Evolutionary conservation across 441 rosid genomes (phyloP), one percentile per base, ranked within the genome.

Genomic region (Manihot esculenta): DNA sequence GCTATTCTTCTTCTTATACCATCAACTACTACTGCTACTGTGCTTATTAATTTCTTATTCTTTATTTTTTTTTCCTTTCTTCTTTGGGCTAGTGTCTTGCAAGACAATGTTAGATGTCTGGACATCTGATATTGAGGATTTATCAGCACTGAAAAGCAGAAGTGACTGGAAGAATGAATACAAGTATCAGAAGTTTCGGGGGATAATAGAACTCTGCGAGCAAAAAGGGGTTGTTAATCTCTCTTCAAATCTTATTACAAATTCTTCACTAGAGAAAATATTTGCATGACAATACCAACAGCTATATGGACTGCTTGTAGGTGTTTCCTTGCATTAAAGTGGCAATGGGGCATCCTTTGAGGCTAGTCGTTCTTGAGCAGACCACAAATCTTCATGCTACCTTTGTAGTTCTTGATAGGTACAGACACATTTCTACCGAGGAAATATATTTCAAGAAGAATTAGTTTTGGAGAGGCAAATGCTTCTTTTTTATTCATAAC

Each of bases 401-500:
- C 58, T 77, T 79, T 3, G 86, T 78, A 5, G 79, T 83, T 58
- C 73, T 83, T 27, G 83, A 83, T 21, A 73, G 81, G 85, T 77
- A 47, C 23, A 13, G 9, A 10, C 55, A 20, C 2, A 5, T 9
- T 6, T 48, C 51, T 21, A 10, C 17, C 4, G 12, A 12, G n/a
- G 9, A 23, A 56, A 42, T 42, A 42, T 1, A 35, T 35, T 2
- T 35, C 41, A 35, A 35, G 41, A 35, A 35, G 3, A 2, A 35
- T 0, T 35, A 2, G 1, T 4, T 30, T n/a, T n/a, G n/a, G n/a
- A n/a, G n/a, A n/a, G 33, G 4, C 33, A 30, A 30, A 30, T 30
- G 33, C 33, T 30, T 30, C 33, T 30, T 30, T 4, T 35, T 35
- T 35, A 35, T 35, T 35, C 41, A 35, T 6, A 35, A 5, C 41